phyloP scores from a whole-genome alignment of 2,329 filamentous ascomycete genomes.

The Sporothrix brunneoviolacea region DNA sequence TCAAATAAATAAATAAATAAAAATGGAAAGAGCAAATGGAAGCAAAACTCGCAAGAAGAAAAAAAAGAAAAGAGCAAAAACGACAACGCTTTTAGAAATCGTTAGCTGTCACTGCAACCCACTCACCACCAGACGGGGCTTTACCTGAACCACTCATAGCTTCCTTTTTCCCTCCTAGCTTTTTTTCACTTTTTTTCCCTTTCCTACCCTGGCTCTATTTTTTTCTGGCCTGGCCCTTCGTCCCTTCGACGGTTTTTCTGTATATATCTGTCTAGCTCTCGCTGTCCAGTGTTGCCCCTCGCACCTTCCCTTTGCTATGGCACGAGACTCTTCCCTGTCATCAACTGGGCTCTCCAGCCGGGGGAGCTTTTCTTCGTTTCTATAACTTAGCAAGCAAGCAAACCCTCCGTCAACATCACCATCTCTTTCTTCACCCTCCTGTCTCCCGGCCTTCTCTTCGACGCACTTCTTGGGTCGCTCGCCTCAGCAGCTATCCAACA shows the following conservation, averaged over 20 bases:
- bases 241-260: slow-evolving; percentile 5
- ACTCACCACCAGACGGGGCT: slow-evolving; percentile 12
- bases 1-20: background rate
- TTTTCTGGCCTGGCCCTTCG: slow-evolving; percentile 6
- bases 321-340: slow-evolving; percentile 30
- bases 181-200: slow-evolving; percentile 2
- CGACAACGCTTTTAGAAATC: slow-evolving; percentile 2
- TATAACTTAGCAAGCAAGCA: background rate
- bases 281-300: slow-evolving; percentile 26
- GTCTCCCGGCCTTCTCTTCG: no score
- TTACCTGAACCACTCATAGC: slow-evolving; percentile 18
- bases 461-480: no score
- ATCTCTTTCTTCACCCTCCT: background rate
- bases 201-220: slow-evolving; percentile 1
- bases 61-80: slow-evolving; percentile 2
- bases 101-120: slow-evolving; percentile 4
- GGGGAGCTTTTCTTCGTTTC: slow-evolving; percentile 24
- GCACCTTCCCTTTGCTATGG: slow-evolving; percentile 30
- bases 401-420: background rate
- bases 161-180: slow-evolving; percentile 8
- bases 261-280: slow-evolving; percentile 19
- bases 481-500: no score
- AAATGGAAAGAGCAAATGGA: background rate
- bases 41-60: background rate
- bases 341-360: slow-evolving; percentile 32